Conservation (phyloP, 768 basidiomycete genomes). For the Agrocybe pediades region DNA sequence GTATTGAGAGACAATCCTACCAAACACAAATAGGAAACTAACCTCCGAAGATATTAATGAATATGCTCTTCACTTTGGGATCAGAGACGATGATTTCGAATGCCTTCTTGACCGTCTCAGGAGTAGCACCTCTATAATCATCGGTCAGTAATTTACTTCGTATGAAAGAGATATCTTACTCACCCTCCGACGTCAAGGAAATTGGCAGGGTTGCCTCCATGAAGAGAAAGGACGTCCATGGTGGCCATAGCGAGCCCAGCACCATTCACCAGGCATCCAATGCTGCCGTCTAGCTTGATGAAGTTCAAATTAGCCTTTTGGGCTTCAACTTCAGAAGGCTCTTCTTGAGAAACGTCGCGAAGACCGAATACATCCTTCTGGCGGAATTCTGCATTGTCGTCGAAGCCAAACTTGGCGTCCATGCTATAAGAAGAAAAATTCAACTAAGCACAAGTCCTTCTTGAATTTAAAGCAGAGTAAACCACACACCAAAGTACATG, state of each 20-base stretch:
- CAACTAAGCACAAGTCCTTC: no score
- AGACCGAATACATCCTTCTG: conserved; percentile 88
- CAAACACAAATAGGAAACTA: conserved; percentile 14
- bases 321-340: conserved; percentile 96
- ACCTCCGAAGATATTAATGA: conserved; percentile 98
- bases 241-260: conserved; percentile 99
- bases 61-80: conserved; percentile 95
- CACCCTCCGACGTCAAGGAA: conserved; percentile 98
- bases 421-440: no score
- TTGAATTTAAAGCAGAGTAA: conserved; percentile 5
- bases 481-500: conserved; percentile 81
- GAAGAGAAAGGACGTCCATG: conserved; percentile 97
- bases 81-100: conserved; percentile 93
- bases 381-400: conserved; percentile 99
- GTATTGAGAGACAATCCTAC: neutral
- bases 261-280: conserved; percentile 98
- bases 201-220: conserved; percentile 97
- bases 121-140: conserved; percentile 81
- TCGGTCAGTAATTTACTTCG: conserved; percentile 6
- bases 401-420: conserved; percentile 99
- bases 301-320: conserved; percentile 96
- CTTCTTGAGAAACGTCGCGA: conserved; percentile 93
- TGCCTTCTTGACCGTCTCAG: conserved; percentile 99
- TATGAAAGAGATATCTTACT: conserved; percentile 13
- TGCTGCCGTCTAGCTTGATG: conserved; percentile 97